phyloP scores from a whole-genome alignment of 805 yeast genomes.

The Metschnikowia shivogae region DNA sequence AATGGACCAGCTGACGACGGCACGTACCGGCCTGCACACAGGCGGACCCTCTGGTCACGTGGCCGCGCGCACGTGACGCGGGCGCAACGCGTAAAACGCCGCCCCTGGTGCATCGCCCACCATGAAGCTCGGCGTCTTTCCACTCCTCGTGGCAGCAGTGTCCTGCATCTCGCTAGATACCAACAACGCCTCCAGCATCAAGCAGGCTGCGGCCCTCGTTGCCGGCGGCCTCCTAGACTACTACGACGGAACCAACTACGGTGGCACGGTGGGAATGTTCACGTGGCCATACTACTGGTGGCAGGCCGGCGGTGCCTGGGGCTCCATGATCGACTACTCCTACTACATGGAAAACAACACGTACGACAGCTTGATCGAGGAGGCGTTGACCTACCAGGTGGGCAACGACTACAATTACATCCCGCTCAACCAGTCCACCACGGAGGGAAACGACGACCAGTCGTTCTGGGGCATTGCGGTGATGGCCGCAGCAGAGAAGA shows the following conservation, averaged over 20 bases:
- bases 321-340: conserved; percentile 76
- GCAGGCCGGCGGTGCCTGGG: conserved; percentile 98
- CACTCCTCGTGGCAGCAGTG: conserved; percentile 11
- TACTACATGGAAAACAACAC: conserved; percentile 66
- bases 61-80: not conserved
- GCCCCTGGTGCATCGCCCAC: not conserved
- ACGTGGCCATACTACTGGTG: conserved; percentile 94
- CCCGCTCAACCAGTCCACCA: conserved; percentile 81
- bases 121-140: conserved; percentile 6
- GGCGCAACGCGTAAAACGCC: not conserved
- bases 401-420: conserved; percentile 67
- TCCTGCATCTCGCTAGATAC: conserved; percentile 35
- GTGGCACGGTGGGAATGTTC: conserved; percentile 86
- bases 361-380: conserved; percentile 52
- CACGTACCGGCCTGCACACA: too few relatives aligned
- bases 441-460: conserved; percentile 98
- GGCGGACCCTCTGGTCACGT: not conserved
- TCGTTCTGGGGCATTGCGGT: conserved; percentile 95
- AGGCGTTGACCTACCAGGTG: conserved; percentile 67
- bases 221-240: conserved; percentile 77
- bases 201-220: conserved; percentile 54
- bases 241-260: conserved; percentile 62
- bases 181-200: conserved; percentile 41
- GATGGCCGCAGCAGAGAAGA: conserved; percentile 88
- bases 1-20: too few relatives aligned